Evolutionary conservation across 2,329 filamentous ascomycete species (phyloP), one percentile per base, ranked within the genome.

Genomic region (Rhynchosporium graminicola): DNA sequence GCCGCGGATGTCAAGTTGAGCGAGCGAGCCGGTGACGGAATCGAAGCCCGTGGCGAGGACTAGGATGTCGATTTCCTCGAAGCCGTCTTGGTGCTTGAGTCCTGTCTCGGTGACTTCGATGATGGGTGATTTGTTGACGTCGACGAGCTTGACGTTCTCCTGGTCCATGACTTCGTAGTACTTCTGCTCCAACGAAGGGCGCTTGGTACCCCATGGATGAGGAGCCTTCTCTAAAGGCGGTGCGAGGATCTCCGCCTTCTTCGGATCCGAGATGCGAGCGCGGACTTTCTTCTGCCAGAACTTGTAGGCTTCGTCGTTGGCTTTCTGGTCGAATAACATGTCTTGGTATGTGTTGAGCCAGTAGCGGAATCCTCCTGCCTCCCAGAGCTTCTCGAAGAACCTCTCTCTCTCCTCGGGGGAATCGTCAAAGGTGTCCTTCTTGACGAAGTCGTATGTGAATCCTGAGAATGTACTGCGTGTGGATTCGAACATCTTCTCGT

Each of bases 121-220:
- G 61, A 84, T 81, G 0, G 77, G 74, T 2, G 76, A 77, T 8
- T 74, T 68, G 10, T 77, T 79, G 15, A 82, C 65, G 51, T 80
- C 74, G 1, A 84, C 75, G 1, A 84, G 67, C 1, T 77, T 68
- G 2, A 84, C 79, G 38, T 80, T 78, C 0, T 74, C 70, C 20
- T 75, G 75, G 63, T 82, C 78, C 59, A 80, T 76, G 3, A 77
- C 74, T 63, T 84, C 82, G 65, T 79, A 84, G 68, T 81, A 83
- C 46, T 75, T 72, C 40, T 78, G 72, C 64, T 84, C 82, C 0
- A 83, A 74, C 0, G 73, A 77, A 3, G 74, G 75, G 0, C 80
- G 75, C 67, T 81, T 83, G 6, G 75, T 76, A 3, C 77, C 80
- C 64, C 80, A 82, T 2, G 76, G 74, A 50, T 82, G 78, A 3